phyloP scores from a whole-genome alignment of 805 yeast genomes.

The Lipomyces chichibuensis region DNA sequence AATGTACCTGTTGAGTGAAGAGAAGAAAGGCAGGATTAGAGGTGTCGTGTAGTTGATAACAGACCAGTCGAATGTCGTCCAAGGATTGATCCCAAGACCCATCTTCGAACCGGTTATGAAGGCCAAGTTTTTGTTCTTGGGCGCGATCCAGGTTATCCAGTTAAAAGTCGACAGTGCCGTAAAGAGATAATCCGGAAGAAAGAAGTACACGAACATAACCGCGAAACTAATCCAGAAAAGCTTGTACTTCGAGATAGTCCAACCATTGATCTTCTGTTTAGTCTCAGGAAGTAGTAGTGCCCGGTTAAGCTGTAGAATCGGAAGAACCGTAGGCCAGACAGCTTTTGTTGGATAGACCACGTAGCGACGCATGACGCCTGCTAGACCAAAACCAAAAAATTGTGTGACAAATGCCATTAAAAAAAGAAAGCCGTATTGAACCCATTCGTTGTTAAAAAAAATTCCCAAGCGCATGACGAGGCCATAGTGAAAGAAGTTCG shows the following conservation, averaged over 20 bases:
- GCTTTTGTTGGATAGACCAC: constrained; percentile 62
- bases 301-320: constrained; percentile 57
- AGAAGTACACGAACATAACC: constrained; percentile 53
- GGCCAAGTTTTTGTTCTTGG: constrained; percentile 58
- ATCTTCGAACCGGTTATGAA: constrained; percentile 64
- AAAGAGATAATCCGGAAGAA: constrained; percentile 65
- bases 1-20: constrained; percentile 42
- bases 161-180: constrained; percentile 59
- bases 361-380: constrained; percentile 62
- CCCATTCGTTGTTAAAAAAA: constrained; percentile 42
- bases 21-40: constrained; percentile 52
- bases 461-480: constrained; percentile 43
- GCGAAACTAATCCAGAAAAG: constrained; percentile 52
- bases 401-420: constrained; percentile 48
- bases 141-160: constrained; percentile 67
- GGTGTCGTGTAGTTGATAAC: constrained; percentile 40
- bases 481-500: constrained; percentile 53
- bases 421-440: constrained; percentile 20
- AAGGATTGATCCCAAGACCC: constrained; percentile 69
- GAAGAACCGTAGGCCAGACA: constrained; percentile 71
- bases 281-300: constrained; percentile 43
- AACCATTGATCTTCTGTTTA: constrained; percentile 48
- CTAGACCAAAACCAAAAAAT: constrained; percentile 66
- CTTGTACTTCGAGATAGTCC: constrained; percentile 59
- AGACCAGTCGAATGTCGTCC: constrained; percentile 66